phyloP scores from a whole-genome alignment of 1,284 basidiomycete species.

The Cerrena zonata region DNA sequence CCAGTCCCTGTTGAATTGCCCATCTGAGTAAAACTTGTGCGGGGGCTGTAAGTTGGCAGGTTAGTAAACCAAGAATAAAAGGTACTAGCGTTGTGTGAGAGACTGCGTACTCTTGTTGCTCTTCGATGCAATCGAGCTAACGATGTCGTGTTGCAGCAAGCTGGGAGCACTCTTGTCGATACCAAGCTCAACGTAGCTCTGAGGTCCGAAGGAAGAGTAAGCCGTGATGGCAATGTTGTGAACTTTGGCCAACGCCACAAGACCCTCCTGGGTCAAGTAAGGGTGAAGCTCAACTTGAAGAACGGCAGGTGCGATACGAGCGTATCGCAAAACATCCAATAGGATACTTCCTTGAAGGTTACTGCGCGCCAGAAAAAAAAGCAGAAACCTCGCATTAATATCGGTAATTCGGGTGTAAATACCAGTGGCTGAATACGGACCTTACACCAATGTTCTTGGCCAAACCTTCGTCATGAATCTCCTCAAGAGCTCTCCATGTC shows the following conservation, averaged over 20 bases:
- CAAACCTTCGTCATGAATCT: conserved; percentile 62
- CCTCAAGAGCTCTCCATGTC: conserved; percentile 74
- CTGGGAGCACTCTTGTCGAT: conserved; percentile 44
- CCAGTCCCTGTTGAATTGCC: conserved; percentile 71
- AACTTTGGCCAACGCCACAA: conserved; percentile 54
- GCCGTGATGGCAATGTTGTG: conserved; percentile 68
- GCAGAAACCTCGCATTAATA: not conserved
- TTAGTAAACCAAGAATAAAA: conserved; percentile 18
- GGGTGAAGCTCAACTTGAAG: conserved; percentile 78
- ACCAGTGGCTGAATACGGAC: conserved; percentile 22
- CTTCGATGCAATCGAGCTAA: conserved; percentile 44
- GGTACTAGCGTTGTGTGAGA: not conserved
- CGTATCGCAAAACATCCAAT: conserved; percentile 65
- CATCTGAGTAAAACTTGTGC: conserved; percentile 72
- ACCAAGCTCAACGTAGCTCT: conserved; percentile 63
- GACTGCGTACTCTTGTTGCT: conserved; percentile 50
- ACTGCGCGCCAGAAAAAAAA: conserved; percentile 28
- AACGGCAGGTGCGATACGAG: conserved; percentile 63
- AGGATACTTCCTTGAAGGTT: conserved; percentile 63
- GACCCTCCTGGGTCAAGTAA: conserved; percentile 63
- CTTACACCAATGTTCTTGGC: conserved; percentile 73
- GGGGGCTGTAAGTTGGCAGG: conserved; percentile 38
- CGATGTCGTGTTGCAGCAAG: conserved; percentile 47
- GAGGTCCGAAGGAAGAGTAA: conserved; percentile 74
- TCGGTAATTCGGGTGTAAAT: not conserved